Conservation (phyloP, 495 filamentous ascomycete genomes). For the Aspergillus hancockii region DNA sequence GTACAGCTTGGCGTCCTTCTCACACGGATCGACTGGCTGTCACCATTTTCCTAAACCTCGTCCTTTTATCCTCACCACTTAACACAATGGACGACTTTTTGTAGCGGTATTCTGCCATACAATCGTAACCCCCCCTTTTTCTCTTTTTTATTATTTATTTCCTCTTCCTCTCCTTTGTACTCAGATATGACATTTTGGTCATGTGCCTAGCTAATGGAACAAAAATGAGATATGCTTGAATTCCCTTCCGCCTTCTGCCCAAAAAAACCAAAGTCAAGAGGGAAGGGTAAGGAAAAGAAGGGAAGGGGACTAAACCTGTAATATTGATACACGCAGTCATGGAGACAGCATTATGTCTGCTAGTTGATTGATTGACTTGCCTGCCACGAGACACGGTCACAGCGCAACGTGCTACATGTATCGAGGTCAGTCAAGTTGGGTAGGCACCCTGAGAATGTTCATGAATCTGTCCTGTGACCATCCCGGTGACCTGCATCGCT, state of each 20-base stretch:
- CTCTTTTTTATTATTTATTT: background rate
- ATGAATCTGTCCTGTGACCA: too few species aligned
- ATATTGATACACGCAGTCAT: background rate
- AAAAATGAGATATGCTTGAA: conserved; percentile 32
- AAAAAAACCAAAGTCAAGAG: background rate
- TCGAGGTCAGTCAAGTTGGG: background rate
- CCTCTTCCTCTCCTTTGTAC: conserved; percentile 14
- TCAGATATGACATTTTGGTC: conserved; percentile 26
- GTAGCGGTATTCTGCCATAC: background rate
- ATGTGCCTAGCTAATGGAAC: conserved; percentile 40
- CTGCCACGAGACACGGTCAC: background rate
- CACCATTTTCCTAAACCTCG: background rate
- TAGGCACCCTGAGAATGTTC: background rate
- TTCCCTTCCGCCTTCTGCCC: background rate
- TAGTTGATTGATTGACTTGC: background rate
- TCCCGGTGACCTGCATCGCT: too few species aligned
- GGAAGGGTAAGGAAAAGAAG: background rate
- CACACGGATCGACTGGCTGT: background rate
- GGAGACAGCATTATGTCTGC: background rate
- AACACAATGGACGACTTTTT: conserved; percentile 4
- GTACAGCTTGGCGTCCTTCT: background rate
- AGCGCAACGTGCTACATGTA: background rate
- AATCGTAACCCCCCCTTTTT: conserved; percentile 5
- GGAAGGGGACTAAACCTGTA: background rate
- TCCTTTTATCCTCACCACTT: background rate